A percentile compares a stretch with the other conserved stretches of the same genome.
phyloP scores from a whole-genome alignment of 495 filamentous ascomycete species.

The Penicillium goetzii region DNA sequence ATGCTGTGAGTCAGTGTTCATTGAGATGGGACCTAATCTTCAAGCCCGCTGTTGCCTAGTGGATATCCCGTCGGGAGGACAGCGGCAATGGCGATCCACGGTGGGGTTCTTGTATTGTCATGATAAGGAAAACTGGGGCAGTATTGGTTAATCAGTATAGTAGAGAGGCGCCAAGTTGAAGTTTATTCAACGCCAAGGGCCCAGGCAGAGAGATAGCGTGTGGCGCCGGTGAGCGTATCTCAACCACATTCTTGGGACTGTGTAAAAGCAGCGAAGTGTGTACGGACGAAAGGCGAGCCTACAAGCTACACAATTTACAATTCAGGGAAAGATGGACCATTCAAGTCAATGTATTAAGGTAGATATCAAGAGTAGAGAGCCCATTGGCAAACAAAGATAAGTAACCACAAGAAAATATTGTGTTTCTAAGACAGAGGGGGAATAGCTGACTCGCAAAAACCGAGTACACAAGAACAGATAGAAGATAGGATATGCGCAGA shows the following conservation, averaged over 20 bases:
- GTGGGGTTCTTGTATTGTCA: not conserved
- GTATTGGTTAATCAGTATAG: not conserved
- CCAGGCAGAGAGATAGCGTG: not conserved
- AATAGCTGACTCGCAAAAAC: constrained; percentile 8
- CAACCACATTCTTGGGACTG: not conserved
- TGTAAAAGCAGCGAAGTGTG: not conserved
- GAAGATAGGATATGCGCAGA: constrained; percentile 10
- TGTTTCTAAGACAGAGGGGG: constrained; percentile 11
- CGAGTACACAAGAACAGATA: not conserved
- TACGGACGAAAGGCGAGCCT: not conserved
- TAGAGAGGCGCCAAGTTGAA: not conserved
- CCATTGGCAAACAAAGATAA: not conserved
- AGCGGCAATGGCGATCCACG: not conserved
- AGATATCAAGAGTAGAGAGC: constrained; percentile 9
- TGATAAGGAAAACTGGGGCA: not conserved
- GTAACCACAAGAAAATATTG: not conserved
- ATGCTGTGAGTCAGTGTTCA: not conserved
- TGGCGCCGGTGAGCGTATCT: constrained; percentile 1
- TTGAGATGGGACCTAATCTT: not conserved
- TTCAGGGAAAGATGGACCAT: not conserved
- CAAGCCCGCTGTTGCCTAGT: not conserved
- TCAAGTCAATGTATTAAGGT: not conserved
- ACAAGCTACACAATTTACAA: not conserved
- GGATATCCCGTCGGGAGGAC: not conserved
- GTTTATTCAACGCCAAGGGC: not conserved